phyloP scores from a whole-genome alignment of 495 filamentous ascomycete species.

The Lophiostoma macrostomum region DNA sequence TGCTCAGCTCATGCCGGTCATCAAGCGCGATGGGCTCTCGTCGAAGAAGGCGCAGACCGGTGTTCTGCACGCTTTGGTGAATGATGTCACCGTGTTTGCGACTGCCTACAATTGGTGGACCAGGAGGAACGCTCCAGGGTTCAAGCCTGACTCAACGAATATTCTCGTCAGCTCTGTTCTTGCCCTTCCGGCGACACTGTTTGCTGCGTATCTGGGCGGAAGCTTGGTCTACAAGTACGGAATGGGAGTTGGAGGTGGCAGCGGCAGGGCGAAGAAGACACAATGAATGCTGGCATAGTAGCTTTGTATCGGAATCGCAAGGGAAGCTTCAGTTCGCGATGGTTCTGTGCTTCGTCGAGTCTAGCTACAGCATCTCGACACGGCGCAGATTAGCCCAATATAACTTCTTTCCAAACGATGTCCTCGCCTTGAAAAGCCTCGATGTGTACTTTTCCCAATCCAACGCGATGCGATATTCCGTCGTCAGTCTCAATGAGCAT shows the following conservation, averaged over 20 bases:
- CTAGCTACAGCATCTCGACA: no score
- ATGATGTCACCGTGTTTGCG: slow-evolving; percentile 18
- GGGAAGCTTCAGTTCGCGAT: no score
- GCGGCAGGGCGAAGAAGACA: slow-evolving; percentile 22
- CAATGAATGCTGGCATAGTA: no score
- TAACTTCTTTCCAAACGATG: no score
- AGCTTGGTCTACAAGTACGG: slow-evolving; percentile 31
- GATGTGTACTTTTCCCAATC: no score
- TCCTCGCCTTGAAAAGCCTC: no score
- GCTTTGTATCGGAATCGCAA: no score
- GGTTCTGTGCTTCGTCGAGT: no score
- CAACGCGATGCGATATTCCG: no score
- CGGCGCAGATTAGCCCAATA: no score
- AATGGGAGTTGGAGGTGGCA: slow-evolving; percentile 27
- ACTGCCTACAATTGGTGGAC: slow-evolving; percentile 27
- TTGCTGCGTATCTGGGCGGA: slow-evolving; percentile 30
- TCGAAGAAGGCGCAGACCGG: slow-evolving; percentile 20
- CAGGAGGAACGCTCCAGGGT: slow-evolving; percentile 10
- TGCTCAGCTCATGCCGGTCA: slow-evolving; percentile 18
- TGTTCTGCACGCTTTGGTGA: slow-evolving; percentile 19
- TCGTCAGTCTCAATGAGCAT: no score
- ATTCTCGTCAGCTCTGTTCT: slow-evolving; percentile 21
- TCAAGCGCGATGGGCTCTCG: slow-evolving; percentile 22
- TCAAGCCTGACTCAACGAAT: slow-evolving; percentile 16
- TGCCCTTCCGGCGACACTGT: slow-evolving; percentile 11